Base-by-base conservation (phyloP, 495 filamentous ascomycete species). In the Lophiostoma macrostomum region DNA sequence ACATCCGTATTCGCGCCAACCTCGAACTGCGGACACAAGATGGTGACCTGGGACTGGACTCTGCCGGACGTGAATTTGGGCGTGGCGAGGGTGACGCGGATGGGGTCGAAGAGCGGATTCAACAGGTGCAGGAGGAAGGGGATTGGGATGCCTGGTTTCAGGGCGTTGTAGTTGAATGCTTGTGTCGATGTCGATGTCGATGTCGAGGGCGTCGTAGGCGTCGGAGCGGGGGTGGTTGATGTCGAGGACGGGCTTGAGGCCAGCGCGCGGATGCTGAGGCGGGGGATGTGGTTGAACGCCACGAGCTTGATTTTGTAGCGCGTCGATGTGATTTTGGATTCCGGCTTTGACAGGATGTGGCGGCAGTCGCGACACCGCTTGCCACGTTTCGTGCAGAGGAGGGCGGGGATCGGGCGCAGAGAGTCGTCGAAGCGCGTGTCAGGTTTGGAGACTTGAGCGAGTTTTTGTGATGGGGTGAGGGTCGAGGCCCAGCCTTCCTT, bases 321-420 rank as follows among this genome's bases (percentile, higher is more conserved):
- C 10, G 87, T 93, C 13, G 82, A 88, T 38, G 79, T 76, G 11
- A 95, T 81, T 66, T 96, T 96, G 53, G 81, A 77, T 71, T 98
- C 94, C n/a, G 90, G 91, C 66, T 93, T 93, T 42, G 86, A 85
- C 64, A 98, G 84, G 69, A 96, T 95, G 74, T 96, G 91, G 4
- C 91, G 85, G 75, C 93, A 98, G 10, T 82, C 79, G 54, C 85
- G 81, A 71, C 93, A 98, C 39, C 93, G 89, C 68, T 96, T 96
- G 32, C 88, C 86, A 35, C 90, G 87, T 66, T 95, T 96, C 0
- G 90, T 95, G 44, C 88, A 84, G 4, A 97, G 80, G 5, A 91
- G 81, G 31, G 84, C 82, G 2, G 87, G 83, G 20, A 87, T 76
- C 8, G 93, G 93, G 24, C 88, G 82, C 2, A 97, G 78, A 8